Evolutionary conservation across 2,329 filamentous ascomycete species (phyloP).

Genomic region (Pseudocercospora fuligena): DNA sequence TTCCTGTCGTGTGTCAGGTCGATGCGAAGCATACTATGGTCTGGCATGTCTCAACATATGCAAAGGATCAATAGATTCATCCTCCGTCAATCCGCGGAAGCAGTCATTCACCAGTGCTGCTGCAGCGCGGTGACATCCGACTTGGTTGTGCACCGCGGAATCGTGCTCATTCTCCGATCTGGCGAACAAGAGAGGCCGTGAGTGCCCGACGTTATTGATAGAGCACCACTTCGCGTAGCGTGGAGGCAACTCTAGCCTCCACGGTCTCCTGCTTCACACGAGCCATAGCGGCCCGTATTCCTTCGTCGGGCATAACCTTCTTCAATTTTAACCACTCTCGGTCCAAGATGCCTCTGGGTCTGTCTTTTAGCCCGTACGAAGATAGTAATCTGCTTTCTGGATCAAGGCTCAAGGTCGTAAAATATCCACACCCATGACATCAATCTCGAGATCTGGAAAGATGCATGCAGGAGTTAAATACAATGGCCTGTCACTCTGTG

Average conservation of each 20-base stretch:
- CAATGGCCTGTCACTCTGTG: conserved; percentile 6
- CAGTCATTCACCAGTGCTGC: neutral
- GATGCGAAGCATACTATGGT: neutral
- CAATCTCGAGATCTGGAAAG: conserved; percentile 1
- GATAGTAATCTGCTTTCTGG: conserved; percentile 17
- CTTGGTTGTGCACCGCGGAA: neutral
- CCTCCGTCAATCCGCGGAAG: neutral
- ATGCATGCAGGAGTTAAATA: conserved; percentile 20
- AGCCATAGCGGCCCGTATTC: conserved; percentile 25
- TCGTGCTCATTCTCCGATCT: neutral
- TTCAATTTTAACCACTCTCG: conserved; percentile 6
- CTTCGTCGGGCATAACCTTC: neutral
- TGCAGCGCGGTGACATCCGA: neutral
- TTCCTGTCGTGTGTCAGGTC: neutral
- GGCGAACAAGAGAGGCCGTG: neutral
- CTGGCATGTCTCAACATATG: neutral
- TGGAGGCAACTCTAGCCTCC: conserved; percentile 8
- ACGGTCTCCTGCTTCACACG: conserved; percentile 6
- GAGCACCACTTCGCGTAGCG: conserved; percentile 4
- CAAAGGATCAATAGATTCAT: neutral
- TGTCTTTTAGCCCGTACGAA: conserved; percentile 17
- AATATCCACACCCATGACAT: conserved; percentile 21
- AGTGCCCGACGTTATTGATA: neutral
- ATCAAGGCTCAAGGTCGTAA: conserved; percentile 3
- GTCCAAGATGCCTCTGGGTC: conserved; percentile 11